Percentiles rank a stretch among this genome's conserved stretches.
Conservation (phyloP, 352 stramenopile genomes). For the Chrysophaeum taylorii region DNA sequence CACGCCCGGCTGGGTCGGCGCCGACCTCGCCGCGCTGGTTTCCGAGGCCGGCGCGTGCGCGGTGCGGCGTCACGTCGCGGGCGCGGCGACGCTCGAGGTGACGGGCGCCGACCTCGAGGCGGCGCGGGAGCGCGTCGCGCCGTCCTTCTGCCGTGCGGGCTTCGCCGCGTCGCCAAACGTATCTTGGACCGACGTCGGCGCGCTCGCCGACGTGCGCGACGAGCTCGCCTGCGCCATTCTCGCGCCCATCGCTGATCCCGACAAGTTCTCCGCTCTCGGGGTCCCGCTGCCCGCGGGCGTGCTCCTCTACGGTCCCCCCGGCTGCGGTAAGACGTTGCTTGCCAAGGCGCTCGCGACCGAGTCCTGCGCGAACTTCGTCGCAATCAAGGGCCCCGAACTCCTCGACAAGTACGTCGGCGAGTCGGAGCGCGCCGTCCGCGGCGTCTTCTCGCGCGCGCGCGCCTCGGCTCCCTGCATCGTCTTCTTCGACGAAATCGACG, state of each 20-base stretch:
- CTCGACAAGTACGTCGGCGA: conserved; percentile 99
- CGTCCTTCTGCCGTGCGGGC: conserved; percentile 92
- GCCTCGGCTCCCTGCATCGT: conserved; percentile 96
- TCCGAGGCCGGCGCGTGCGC: conserved; percentile 94
- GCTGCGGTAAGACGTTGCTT: conserved; percentile 96
- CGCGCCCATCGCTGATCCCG: conserved; percentile 90
- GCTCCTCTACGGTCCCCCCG: conserved; percentile 91
- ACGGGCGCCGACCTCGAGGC: conserved; percentile 91
- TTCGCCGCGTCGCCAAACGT: conserved; percentile 97
- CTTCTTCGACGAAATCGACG: conserved; percentile 99
- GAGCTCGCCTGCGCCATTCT: conserved; percentile 90
- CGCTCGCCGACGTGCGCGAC: conserved; percentile 65
- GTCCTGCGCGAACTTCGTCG: conserved; percentile 97
- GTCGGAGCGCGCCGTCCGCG: conserved; percentile 69
- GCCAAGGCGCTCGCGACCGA: conserved; percentile 96
- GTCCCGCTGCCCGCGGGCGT: conserved; percentile 90
- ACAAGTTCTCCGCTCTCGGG: conserved; percentile 82
- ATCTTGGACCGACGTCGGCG: conserved; percentile 93
- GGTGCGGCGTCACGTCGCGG: conserved; percentile 82
- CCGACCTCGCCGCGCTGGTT: conserved; percentile 89
- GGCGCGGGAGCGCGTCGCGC: conserved; percentile 90
- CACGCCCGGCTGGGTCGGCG: conserved; percentile 93
- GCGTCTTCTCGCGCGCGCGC: conserved; percentile 92
- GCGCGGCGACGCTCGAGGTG: conserved; percentile 60
- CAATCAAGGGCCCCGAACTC: conserved; percentile 94